Conservation (phyloP, 2,329 filamentous ascomycete species). For the Chlorencoelia australis region DNA sequence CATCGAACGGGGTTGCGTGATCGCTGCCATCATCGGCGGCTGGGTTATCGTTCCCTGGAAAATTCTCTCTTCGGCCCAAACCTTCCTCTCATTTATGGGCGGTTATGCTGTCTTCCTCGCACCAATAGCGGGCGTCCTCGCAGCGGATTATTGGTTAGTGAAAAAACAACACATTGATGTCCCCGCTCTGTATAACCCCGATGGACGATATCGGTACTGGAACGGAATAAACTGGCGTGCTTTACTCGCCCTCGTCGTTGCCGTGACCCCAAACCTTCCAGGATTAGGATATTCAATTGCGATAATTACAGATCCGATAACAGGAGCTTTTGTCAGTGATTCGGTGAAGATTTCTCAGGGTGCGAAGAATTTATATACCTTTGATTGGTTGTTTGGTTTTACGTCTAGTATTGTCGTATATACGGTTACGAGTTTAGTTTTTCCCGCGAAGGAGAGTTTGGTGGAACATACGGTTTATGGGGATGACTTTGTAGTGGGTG, state of each 20-base stretch:
- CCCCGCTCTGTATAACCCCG: slow-evolving; percentile 28
- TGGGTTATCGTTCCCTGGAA: slow-evolving; percentile 58
- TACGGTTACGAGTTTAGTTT: slow-evolving; percentile 35
- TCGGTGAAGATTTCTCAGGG: slow-evolving; percentile 32
- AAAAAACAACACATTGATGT: slow-evolving; percentile 28
- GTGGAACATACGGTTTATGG: slow-evolving; percentile 33
- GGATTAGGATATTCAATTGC: slow-evolving; percentile 20
- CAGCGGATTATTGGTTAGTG: slow-evolving; percentile 48
- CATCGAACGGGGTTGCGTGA: slow-evolving; percentile 44
- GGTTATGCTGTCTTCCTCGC: slow-evolving; percentile 54
- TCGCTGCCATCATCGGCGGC: slow-evolving; percentile 41
- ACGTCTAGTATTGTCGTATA: slow-evolving; percentile 46
- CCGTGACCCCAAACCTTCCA: slow-evolving; percentile 20
- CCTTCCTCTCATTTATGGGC: slow-evolving; percentile 55
- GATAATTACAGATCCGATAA: neutral
- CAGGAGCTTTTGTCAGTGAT: neutral
- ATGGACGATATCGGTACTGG: slow-evolving; percentile 20
- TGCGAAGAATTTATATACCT: slow-evolving; percentile 45
- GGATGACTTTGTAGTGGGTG: slow-evolving; percentile 19
- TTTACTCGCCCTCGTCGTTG: slow-evolving; percentile 16
- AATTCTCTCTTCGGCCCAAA: slow-evolving; percentile 47
- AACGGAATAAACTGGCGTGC: slow-evolving; percentile 25
- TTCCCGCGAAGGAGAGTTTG: slow-evolving; percentile 40
- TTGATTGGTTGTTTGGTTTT: slow-evolving; percentile 59
- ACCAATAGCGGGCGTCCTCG: slow-evolving; percentile 48